Evolutionary conservation across 106 monocot species (phyloP).

Genomic region (Xerophyta viscosa): DNA sequence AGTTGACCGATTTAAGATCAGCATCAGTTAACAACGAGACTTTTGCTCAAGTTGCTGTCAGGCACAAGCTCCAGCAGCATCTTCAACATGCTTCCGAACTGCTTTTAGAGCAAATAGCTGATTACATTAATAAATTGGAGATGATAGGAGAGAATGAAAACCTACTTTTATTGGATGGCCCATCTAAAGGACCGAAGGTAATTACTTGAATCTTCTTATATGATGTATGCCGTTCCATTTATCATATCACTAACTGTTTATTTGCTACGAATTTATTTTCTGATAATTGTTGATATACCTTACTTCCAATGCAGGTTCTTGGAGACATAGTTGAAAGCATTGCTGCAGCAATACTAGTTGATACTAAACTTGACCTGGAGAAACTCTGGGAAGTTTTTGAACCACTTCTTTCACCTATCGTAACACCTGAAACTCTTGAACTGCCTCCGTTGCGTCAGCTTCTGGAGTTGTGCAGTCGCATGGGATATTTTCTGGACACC

Average conservation of each 20-base stretch:
- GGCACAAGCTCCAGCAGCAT: constrained; percentile 62
- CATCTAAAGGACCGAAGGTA: constrained; percentile 63
- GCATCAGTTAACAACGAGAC: constrained; percentile 86
- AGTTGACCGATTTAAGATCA: constrained; percentile 76
- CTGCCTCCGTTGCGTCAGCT: constrained; percentile 62
- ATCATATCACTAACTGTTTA: too few species aligned
- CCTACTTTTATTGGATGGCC: constrained; percentile 5
- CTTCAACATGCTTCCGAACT: constrained; percentile 71
- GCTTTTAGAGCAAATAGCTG: constrained; percentile 59
- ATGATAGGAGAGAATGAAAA: constrained; percentile 13
- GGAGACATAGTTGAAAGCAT: constrained; percentile 95
- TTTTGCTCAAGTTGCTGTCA: constrained; percentile 75
- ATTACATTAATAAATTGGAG: constrained; percentile 37
- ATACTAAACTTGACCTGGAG: constrained; percentile 49
- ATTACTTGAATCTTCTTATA: neutral
- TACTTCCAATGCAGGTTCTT: constrained; percentile 81
- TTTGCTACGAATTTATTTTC: too few species aligned
- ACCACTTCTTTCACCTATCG: constrained; percentile 78
- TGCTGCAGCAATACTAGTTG: constrained; percentile 76
- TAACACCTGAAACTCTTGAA: constrained; percentile 74
- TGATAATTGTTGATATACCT: too few species aligned
- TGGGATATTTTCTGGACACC: constrained; percentile 54
- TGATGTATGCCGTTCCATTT: too few species aligned
- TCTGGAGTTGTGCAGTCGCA: constrained; percentile 46
- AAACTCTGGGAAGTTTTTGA: constrained; percentile 68